Evolutionary conservation across 1,139 yeast genomes (phyloP).

Genomic region (Suhomyces bokatorum): DNA sequence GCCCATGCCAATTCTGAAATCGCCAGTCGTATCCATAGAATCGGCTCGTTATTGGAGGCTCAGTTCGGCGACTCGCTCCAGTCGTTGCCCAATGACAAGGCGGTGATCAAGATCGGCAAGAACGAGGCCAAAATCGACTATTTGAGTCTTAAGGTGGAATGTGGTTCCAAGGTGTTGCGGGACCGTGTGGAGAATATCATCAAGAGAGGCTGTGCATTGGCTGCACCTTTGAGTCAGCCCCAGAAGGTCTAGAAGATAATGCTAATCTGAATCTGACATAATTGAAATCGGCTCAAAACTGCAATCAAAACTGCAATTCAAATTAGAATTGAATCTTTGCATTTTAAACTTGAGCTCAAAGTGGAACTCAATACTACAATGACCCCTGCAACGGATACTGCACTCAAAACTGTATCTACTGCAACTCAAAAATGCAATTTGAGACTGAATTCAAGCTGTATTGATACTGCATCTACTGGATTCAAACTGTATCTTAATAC

Average conservation of each 20-base stretch:
- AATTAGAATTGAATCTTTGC: too few relatives aligned
- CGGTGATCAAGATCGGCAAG: slow-evolving; percentile 67
- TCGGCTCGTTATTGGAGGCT: slow-evolving; percentile 65
- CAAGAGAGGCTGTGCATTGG: slow-evolving; percentile 73
- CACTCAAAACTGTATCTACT: too few relatives aligned
- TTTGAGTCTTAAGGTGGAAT: slow-evolving; percentile 64
- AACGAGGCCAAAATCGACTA: slow-evolving; percentile 71
- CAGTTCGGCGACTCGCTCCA: slow-evolving; percentile 84
- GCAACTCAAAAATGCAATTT: too few relatives aligned
- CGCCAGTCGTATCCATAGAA: slow-evolving; percentile 59
- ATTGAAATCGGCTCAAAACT: too few relatives aligned
- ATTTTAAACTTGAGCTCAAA: too few relatives aligned
- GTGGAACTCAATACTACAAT: too few relatives aligned
- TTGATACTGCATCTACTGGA: too few relatives aligned
- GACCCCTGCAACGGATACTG: too few relatives aligned
- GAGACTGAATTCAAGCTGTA: too few relatives aligned
- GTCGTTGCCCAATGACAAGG: slow-evolving; percentile 43
- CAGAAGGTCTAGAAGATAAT: slow-evolving; percentile 19
- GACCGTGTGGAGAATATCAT: slow-evolving; percentile 83
- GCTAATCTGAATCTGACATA: too few relatives aligned
- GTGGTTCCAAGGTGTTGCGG: slow-evolving; percentile 72
- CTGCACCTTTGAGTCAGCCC: slow-evolving; percentile 66
- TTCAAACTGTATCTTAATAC: too few relatives aligned
- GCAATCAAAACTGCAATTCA: too few relatives aligned
- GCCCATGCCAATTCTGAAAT: slow-evolving; percentile 41